Base-by-base conservation (phyloP, 441 rosid species). In the Kokia cookei region DNA sequence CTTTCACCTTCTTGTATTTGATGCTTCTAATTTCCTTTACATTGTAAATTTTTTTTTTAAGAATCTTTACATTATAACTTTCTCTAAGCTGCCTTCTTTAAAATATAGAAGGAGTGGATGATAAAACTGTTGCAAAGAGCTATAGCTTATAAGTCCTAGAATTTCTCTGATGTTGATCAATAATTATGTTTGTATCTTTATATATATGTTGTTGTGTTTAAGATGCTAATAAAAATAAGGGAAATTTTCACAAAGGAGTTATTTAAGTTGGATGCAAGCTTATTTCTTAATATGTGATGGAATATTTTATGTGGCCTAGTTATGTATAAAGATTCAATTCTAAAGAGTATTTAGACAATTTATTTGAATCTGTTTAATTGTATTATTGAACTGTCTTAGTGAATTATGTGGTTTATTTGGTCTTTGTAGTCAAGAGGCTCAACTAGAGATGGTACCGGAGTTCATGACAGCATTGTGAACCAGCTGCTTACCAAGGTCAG, bases 401-500 rank as follows among this genome's bases (percentile, higher is more conserved):
- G 29, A 10, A 48, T n/a, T 17, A 27, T 48, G 55, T 24, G 71
- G 13, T 27, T 27, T 27, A 45, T n/a, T 76, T 68, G 40, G 40
- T 42, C 11, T 65, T 76, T 66, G 76, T 32, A 95, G 98, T 87
- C 99, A 69, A 90, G 99, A 89, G 98, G 99, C 73, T 95, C 99
- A 22, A 93, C 98, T 48, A 87, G 97, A 82, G 99, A 95, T 81
- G 95, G 99, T 75, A 95, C 98, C 7, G 99, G 98, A 82, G 98
- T 95, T 73, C 99, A 95, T 84, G 99, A 95, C 75, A 90, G 99
- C 81, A 92, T 95, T 27, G 99, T 95, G 66, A 93, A 93, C 79
- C 99, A 95, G 90, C 92, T 93, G 65, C 91, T 95, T 65, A 95
- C 98, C 70, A 95, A 95, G 99, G 99, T 93, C 43, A 64, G 88